These are phyloP conservation scores for Candida gigantensis DNA, from an alignment of 1,139 yeast species.

Conservation along the genomic window DNA sequence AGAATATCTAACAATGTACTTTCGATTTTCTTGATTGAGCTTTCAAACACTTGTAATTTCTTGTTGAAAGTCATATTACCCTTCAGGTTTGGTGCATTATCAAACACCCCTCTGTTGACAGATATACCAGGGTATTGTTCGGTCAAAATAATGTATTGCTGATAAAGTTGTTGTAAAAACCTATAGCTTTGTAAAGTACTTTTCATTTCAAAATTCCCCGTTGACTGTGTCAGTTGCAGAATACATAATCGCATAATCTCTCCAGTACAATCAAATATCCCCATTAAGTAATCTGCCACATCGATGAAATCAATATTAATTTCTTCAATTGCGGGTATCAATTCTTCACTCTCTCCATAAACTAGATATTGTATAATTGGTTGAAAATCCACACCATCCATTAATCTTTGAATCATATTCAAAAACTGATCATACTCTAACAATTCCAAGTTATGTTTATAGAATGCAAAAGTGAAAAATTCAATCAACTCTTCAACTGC, in stretches of 20 bases:
- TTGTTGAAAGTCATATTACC: constrained; percentile 20
- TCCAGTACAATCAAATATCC: constrained; percentile 44
- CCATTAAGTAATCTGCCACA: constrained; percentile 37
- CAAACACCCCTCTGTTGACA: constrained; percentile 23
- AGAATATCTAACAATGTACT: constrained; percentile 26
- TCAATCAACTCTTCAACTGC: constrained; percentile 41
- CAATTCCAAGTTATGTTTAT: constrained; percentile 19
- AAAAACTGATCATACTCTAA: constrained; percentile 15
- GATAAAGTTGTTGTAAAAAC: constrained; percentile 13
- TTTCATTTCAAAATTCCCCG: constrained; percentile 12
- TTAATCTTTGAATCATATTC: constrained; percentile 1
- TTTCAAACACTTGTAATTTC: constrained; percentile 28
- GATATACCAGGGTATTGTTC: constrained; percentile 22
- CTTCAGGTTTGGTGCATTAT: constrained; percentile 17
- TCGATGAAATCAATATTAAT: constrained; percentile 12
- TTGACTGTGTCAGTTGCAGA: constrained; percentile 14
- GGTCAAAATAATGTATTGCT: constrained; percentile 10
- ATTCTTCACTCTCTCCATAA: not conserved
- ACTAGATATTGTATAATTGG: constrained; percentile 2
- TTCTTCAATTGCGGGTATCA: not conserved
- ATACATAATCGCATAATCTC: constrained; percentile 37
- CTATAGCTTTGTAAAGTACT: constrained; percentile 12
- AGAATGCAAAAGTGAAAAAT: constrained; percentile 37
- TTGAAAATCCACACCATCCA: not conserved
- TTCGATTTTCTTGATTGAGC: constrained; percentile 28